Base-by-base conservation (phyloP, 768 basidiomycete species). In the Mycena albidolilacea region DNA sequence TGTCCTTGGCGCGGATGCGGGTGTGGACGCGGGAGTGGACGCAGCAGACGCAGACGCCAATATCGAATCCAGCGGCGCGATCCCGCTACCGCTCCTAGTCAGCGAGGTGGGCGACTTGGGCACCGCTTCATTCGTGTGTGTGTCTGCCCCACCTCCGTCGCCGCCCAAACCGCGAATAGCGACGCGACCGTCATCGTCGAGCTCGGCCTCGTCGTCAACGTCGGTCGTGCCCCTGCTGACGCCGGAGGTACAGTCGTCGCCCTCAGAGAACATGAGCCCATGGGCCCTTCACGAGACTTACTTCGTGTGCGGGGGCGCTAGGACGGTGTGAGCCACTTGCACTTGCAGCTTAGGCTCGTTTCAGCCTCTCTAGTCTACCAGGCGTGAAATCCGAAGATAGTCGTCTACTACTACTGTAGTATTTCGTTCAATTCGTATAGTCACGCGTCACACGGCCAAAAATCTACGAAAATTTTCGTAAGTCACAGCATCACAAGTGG, bases 1-100 rank as follows among this genome's bases (percentile, higher is more conserved):
- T 30, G 1, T 30, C 30, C 30, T 4, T 35, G 48, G 74, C 48
- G 11, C 70, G 72, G 37, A 72, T 73, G 57, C n/a, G 23, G 65
- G 64, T 2, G 23, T 21, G 21, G 66, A 54, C 3, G n/a, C 48
- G 48, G 48, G n/a, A 3, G 48, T 64, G 38, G 65, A 54, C 19
- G 79, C 62, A 12, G 14, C 81, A 17, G 80, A 82, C 7, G 90
- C 93, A 7, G 93, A 95, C 4, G 93, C 93, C 78, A 95, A 95
- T 52, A 95, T 93, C 14, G 89, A 87, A 74, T 92, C 85, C 17
- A 95, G 83, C 41, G 95, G 84, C 19, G 88, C 83, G 60, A 88
- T 84, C 7, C 93, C 91, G 88, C 87, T 48, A 81, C 77, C 15
- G 30, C 37, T 55, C 21, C n/a, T 43, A n/a, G 62, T 17, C 82